Conservation (phyloP, 2,329 filamentous ascomycete genomes). For the Xylaria arbuscula region DNA sequence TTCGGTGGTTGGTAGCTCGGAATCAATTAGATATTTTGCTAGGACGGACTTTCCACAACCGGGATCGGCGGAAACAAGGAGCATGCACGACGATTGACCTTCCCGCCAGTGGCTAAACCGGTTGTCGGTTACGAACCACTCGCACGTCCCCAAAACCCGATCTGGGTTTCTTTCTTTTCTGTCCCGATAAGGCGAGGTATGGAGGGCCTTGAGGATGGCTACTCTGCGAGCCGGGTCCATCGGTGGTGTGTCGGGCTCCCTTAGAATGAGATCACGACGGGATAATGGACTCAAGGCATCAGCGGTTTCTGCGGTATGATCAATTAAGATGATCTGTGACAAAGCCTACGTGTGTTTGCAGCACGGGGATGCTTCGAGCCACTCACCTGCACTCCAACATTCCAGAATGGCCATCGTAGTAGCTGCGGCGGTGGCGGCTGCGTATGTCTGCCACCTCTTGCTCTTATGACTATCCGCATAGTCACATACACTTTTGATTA, state of each 20-base stretch:
- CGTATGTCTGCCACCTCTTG: constrained; percentile 10
- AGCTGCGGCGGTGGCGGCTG: constrained; percentile 8
- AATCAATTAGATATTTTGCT: constrained; percentile 52
- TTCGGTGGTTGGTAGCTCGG: constrained; percentile 36
- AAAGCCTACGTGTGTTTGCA: background rate
- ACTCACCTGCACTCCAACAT: constrained; percentile 11
- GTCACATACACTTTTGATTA: constrained; percentile 22
- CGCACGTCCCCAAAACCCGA: constrained; percentile 9
- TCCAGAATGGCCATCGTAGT: constrained; percentile 6
- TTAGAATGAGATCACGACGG: background rate
- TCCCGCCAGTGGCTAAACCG: background rate
- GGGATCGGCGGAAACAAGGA: constrained; percentile 48
- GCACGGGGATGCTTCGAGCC: background rate
- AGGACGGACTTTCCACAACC: constrained; percentile 60
- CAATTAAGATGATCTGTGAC: background rate
- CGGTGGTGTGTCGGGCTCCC: background rate
- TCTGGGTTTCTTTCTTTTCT: constrained; percentile 18
- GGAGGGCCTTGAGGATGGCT: constrained; percentile 10
- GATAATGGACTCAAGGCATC: background rate
- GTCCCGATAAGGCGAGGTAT: constrained; percentile 15
- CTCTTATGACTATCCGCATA: constrained; percentile 22
- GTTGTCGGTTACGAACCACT: constrained; percentile 14
- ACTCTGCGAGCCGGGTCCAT: background rate
- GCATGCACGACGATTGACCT: constrained; percentile 32
- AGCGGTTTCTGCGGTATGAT: background rate